Evolutionary conservation across 148 eudicot species (phyloP).

Genomic region (Fallopia convolvulus): DNA sequence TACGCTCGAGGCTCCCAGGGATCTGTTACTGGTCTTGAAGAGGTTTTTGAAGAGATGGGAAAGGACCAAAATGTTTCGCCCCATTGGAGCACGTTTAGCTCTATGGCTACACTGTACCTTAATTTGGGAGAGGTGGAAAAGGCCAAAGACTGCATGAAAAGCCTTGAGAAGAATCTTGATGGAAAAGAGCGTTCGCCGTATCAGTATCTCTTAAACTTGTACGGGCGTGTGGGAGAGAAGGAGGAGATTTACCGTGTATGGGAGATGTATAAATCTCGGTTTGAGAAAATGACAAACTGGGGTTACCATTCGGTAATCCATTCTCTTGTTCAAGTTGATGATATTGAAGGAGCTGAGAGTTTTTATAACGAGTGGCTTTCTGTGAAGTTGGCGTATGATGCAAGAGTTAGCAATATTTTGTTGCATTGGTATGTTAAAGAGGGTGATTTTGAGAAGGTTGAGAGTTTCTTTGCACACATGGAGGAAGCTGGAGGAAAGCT

Average conservation of each 20-base stretch:
- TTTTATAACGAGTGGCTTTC: slow-evolving; percentile 72
- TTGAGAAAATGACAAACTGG: slow-evolving; percentile 42
- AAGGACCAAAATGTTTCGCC: slow-evolving; percentile 33
- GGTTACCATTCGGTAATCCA: slow-evolving; percentile 72
- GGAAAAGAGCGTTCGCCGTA: slow-evolving; percentile 48
- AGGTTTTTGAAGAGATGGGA: slow-evolving; percentile 51
- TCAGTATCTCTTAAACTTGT: slow-evolving; percentile 67
- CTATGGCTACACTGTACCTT: slow-evolving; percentile 63
- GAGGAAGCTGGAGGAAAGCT: slow-evolving; percentile 51
- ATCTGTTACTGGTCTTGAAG: slow-evolving; percentile 60
- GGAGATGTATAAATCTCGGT: slow-evolving; percentile 49
- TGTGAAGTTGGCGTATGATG: slow-evolving; percentile 44
- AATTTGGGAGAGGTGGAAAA: slow-evolving; percentile 41
- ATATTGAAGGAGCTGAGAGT: slow-evolving; percentile 67
- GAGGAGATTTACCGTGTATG: slow-evolving; percentile 72
- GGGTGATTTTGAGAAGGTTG: slow-evolving; percentile 50
- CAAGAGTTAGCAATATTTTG: slow-evolving; percentile 60
- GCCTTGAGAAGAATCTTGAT: slow-evolving; percentile 43
- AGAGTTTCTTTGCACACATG: slow-evolving; percentile 52
- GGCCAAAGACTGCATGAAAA: slow-evolving; percentile 54
- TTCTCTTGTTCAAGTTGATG: slow-evolving; percentile 53
- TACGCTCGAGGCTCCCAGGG: slow-evolving; percentile 58
- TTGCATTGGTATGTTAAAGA: slow-evolving; percentile 55
- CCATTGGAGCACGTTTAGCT: slow-evolving; percentile 74
- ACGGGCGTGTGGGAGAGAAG: slow-evolving; percentile 56